Conservation (phyloP, 768 basidiomycete species). For the Podaxis sp. region DNA sequence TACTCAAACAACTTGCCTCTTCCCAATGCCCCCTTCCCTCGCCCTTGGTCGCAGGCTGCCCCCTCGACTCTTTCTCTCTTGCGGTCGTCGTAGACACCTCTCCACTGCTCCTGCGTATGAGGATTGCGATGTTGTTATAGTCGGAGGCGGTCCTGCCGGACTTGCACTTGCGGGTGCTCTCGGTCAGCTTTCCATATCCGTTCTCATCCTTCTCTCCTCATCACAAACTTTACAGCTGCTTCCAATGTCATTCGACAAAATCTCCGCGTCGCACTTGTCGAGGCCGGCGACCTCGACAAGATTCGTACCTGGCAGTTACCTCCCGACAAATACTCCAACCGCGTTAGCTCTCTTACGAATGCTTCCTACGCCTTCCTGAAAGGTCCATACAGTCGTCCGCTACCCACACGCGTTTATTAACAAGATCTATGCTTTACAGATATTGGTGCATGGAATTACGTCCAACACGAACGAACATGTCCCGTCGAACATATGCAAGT, state of each 20-base stretch:
- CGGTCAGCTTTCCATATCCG: constrained; percentile 43
- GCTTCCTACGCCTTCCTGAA: constrained; percentile 65
- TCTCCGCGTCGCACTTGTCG: constrained; percentile 70
- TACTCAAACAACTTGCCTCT: background rate
- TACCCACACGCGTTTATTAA: background rate
- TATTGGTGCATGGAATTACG: constrained; percentile 81
- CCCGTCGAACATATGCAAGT: constrained; percentile 90
- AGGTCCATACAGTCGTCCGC: constrained; percentile 38
- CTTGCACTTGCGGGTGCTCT: constrained; percentile 87
- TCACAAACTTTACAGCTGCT: constrained; percentile 42
- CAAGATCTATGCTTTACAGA: constrained; percentile 41
- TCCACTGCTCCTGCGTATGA: constrained; percentile 23
- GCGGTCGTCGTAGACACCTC: background rate
- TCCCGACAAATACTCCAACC: constrained; percentile 66
- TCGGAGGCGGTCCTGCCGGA: constrained; percentile 93
- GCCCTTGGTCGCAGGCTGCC: background rate
- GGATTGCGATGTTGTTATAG: constrained; percentile 86
- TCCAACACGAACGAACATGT: constrained; percentile 66
- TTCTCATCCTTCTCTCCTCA: constrained; percentile 1
- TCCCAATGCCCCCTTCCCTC: background rate
- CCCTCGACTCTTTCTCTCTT: background rate
- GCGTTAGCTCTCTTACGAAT: constrained; percentile 85
- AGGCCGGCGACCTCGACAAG: constrained; percentile 74
- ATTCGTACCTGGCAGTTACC: constrained; percentile 65
- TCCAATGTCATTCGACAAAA: constrained; percentile 49